Percentiles rank a stretch among this genome's conserved stretches.
These are phyloP conservation scores for Alopecurus myosuroides DNA, from an alignment of 176 grass and related monocot species.

Conservation along the genomic window DNA sequence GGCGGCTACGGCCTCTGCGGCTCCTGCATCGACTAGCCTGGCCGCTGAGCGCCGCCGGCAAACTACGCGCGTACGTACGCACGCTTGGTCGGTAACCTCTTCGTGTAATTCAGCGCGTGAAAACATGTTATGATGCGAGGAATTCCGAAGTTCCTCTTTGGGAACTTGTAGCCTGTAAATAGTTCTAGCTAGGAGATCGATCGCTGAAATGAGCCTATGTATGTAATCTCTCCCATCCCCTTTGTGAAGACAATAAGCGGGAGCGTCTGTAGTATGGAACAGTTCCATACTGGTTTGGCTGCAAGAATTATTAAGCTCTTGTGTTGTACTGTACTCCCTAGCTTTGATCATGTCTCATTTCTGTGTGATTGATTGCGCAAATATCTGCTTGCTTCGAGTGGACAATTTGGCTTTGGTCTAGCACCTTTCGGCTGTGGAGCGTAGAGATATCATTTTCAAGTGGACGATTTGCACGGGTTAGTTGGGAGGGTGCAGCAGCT, in stretches of 20 bases:
- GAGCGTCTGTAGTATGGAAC: background rate
- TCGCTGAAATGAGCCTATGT: background rate
- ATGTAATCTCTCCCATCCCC: conserved; percentile 20
- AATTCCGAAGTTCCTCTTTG: background rate
- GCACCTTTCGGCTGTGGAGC: background rate
- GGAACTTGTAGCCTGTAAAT: background rate
- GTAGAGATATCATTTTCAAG: background rate
- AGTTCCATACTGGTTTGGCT: background rate
- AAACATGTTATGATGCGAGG: background rate
- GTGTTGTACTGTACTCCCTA: background rate
- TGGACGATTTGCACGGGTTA: background rate
- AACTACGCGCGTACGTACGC: too few species aligned
- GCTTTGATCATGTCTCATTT: background rate
- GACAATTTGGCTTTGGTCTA: background rate
- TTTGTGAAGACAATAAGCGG: conserved; percentile 41
- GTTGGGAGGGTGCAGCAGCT: background rate
- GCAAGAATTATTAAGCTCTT: background rate
- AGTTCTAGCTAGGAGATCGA: background rate
- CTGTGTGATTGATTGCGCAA: background rate
- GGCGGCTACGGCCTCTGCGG: conserved; percentile 43
- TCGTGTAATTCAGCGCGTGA: background rate
- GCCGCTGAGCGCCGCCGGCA: background rate
- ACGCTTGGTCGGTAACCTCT: background rate
- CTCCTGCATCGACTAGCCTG: conserved; percentile 37
- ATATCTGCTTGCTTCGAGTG: background rate